phyloP scores from a whole-genome alignment of 148 eudicot species.

The Cornus kousa region DNA sequence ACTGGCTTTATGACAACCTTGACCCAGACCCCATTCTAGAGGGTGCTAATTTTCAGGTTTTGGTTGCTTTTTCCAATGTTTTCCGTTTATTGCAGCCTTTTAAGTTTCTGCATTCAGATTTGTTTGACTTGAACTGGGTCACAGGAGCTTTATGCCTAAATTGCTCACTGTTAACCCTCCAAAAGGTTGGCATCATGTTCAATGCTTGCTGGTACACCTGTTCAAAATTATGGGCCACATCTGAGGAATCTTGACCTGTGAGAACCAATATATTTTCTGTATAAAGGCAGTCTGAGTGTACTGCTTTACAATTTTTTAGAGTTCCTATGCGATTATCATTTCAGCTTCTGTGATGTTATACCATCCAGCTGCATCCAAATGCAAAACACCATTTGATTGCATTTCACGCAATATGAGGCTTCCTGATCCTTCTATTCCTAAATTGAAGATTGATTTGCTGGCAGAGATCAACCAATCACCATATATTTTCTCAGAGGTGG shows the following conservation, averaged over 20 bases:
- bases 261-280: conserved; percentile 69
- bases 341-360: conserved; percentile 85
- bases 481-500: conserved; percentile 71
- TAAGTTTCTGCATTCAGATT: conserved; percentile 79
- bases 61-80: conserved; percentile 70
- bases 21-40: conserved; percentile 59
- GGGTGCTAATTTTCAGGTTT: conserved; percentile 66
- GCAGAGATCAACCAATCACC: conserved; percentile 26
- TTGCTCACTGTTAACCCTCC: conserved; percentile 69
- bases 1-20: conserved; percentile 65
- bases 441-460: conserved; percentile 78
- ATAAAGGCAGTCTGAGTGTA: conserved; percentile 77
- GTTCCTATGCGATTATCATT: conserved; percentile 82
- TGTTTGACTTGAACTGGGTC: conserved; percentile 81
- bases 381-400: conserved; percentile 86
- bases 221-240: conserved; percentile 48
- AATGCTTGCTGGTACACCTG: conserved; percentile 68
- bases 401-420: conserved; percentile 88
- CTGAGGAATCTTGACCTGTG: conserved; percentile 77
- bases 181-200: conserved; percentile 79
- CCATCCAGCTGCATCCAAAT: conserved; percentile 86
- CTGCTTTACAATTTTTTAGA: conserved; percentile 82
- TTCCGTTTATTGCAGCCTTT: conserved; percentile 77
- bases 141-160: conserved; percentile 83
- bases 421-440: conserved; percentile 88